Evolutionary conservation across 2,329 filamentous ascomycete genomes (phyloP).

Genomic region (Verticillium alfalfae): DNA sequence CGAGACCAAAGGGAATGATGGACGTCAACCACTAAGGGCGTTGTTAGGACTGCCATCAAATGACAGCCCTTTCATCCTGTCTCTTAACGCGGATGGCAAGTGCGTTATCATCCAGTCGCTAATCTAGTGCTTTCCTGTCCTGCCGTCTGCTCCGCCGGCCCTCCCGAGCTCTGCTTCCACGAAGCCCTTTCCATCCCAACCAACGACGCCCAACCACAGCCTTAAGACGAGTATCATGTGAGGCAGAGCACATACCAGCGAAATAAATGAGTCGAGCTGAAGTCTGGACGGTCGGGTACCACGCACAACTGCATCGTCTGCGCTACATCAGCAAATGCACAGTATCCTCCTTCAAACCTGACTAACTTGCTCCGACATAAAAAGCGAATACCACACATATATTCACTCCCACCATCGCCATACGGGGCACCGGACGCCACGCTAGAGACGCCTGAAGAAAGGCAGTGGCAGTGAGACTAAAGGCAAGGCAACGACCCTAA

Average conservation of each 20-base stretch:
- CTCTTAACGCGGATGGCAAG: background rate
- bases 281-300: background rate
- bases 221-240: background rate
- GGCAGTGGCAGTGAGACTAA: too few species aligned
- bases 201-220: background rate
- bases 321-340: background rate
- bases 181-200: too few species aligned
- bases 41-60: background rate
- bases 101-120: background rate
- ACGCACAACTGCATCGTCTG: background rate
- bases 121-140: background rate
- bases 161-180: background rate
- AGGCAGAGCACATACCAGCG: background rate
- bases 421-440: too few species aligned
- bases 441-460: too few species aligned
- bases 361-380: too few species aligned
- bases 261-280: background rate
- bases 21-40: background rate
- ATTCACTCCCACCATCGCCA: background rate
- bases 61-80: background rate
- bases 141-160: background rate
- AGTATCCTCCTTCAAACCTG: too few species aligned
- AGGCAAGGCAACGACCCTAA: too few species aligned
- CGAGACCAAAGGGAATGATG: background rate
- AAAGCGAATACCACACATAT: too few species aligned